Evolutionary conservation across 2,329 filamentous ascomycete species (phyloP).

Genomic region (Dactylellina leptospora): DNA sequence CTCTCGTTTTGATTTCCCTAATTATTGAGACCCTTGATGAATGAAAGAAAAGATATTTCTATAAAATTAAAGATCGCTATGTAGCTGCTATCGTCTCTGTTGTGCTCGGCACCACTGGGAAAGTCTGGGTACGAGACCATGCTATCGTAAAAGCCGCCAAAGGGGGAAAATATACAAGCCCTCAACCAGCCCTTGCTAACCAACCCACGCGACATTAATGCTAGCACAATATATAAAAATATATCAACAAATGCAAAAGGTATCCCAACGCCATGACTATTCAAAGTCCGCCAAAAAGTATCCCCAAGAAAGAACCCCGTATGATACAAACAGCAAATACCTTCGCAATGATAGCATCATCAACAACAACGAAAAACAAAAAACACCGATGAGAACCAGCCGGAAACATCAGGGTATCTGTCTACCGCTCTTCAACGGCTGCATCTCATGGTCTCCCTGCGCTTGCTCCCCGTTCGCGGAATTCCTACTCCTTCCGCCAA

Average conservation of each 20-base stretch:
- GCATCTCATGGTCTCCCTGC: slow-evolving; percentile 42
- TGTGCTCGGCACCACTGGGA: too few species aligned
- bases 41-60: too few species aligned
- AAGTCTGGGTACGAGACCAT: too few species aligned
- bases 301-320: not conserved
- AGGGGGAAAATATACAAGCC: too few species aligned
- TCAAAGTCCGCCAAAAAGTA: too few species aligned
- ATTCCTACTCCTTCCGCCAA: slow-evolving; percentile 12
- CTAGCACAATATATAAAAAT: not conserved
- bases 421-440: slow-evolving; percentile 38
- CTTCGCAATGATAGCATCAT: not conserved
- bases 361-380: not conserved
- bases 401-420: slow-evolving; percentile 24
- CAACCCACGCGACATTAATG: not conserved
- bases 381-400: not conserved
- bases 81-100: too few species aligned
- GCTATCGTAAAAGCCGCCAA: too few species aligned
- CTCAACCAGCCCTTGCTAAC: too few species aligned
- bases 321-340: not conserved
- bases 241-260: not conserved
- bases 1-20: not conserved
- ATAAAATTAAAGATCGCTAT: too few species aligned
- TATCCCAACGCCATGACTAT: not conserved
- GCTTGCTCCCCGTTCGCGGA: slow-evolving; percentile 1
- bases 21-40: too few species aligned